These are phyloP conservation scores for Lipomyces chichibuensis DNA, from an alignment of 805 yeast genomes.

Conservation along the genomic window DNA sequence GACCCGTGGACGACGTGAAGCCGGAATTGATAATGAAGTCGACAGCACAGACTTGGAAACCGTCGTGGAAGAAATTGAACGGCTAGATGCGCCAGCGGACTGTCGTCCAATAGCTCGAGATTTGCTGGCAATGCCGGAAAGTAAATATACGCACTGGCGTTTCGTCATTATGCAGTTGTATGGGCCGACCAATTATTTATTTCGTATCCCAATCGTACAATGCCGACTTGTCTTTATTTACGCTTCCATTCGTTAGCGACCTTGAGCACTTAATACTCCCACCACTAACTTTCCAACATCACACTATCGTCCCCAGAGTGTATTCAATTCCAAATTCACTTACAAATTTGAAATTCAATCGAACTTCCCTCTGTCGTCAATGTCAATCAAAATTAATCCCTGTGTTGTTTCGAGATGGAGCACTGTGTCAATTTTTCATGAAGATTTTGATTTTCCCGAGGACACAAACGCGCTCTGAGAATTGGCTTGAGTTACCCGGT, in stretches of 20 bases:
- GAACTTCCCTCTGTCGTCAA: not conserved
- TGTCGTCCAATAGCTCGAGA: not conserved
- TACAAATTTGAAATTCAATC: not conserved
- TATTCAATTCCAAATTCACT: not conserved
- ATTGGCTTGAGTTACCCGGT: no score
- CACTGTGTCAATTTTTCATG: no score
- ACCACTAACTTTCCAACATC: not conserved
- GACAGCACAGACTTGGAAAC: not conserved
- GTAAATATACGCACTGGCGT: not conserved
- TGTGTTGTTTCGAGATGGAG: not conserved
- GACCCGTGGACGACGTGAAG: not conserved
- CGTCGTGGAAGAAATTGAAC: not conserved
- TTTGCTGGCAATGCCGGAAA: not conserved
- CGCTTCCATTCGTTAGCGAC: no score
- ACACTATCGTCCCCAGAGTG: not conserved
- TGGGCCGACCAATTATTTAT: not conserved
- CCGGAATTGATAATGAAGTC: not conserved
- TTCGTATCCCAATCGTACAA: not conserved
- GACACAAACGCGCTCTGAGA: no score
- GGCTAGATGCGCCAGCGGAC: not conserved
- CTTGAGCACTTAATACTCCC: no score
- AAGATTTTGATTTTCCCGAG: no score
- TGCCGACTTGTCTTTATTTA: not conserved
- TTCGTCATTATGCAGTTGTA: not conserved
- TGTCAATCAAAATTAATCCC: not conserved